Conservation (phyloP, 352 stramenopile species). For the Globisporangium abappressorium region DNA sequence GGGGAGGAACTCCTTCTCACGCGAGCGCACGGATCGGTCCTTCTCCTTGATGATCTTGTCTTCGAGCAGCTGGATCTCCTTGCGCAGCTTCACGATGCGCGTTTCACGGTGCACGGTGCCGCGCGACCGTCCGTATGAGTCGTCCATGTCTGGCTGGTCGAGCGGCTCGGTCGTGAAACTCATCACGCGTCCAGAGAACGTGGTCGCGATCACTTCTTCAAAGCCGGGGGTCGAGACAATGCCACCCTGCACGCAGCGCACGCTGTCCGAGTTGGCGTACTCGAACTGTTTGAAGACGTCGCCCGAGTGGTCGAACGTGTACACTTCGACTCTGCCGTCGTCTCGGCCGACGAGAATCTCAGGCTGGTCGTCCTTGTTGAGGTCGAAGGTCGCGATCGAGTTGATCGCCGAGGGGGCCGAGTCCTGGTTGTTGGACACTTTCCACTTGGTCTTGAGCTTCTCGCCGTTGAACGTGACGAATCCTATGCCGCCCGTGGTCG, state of each 20-base stretch:
- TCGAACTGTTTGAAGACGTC: slow-evolving; percentile 67
- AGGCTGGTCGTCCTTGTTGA: slow-evolving; percentile 74
- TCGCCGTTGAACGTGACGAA: slow-evolving; percentile 67
- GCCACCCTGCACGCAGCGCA: slow-evolving; percentile 71
- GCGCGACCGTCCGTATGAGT: slow-evolving; percentile 73
- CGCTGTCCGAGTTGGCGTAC: slow-evolving; percentile 64
- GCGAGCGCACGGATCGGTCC: slow-evolving; percentile 31
- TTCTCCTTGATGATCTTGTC: slow-evolving; percentile 69
- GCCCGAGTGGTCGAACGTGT: slow-evolving; percentile 47
- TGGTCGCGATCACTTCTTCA: slow-evolving; percentile 73
- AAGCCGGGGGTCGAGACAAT: slow-evolving; percentile 68
- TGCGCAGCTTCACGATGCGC: slow-evolving; percentile 77
- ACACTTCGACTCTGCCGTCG: slow-evolving; percentile 79
- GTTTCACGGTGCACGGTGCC: slow-evolving; percentile 74
- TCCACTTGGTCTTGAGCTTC: slow-evolving; percentile 75
- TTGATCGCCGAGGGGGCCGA: slow-evolving; percentile 53
- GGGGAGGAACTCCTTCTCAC: slow-evolving; percentile 64
- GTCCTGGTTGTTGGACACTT: slow-evolving; percentile 33
- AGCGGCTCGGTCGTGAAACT: slow-evolving; percentile 84
- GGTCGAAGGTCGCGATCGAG: slow-evolving; percentile 72
- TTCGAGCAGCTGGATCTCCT: slow-evolving; percentile 65
- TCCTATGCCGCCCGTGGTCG: slow-evolving; percentile 46
- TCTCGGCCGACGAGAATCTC: slow-evolving; percentile 81
- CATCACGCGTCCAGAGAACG: slow-evolving; percentile 75
- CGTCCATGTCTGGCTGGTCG: slow-evolving; percentile 65